A percentile compares a stretch with the other conserved stretches of the same genome.
Conservation (phyloP, 148 eudicot species). For the Persicaria maculosa region DNA sequence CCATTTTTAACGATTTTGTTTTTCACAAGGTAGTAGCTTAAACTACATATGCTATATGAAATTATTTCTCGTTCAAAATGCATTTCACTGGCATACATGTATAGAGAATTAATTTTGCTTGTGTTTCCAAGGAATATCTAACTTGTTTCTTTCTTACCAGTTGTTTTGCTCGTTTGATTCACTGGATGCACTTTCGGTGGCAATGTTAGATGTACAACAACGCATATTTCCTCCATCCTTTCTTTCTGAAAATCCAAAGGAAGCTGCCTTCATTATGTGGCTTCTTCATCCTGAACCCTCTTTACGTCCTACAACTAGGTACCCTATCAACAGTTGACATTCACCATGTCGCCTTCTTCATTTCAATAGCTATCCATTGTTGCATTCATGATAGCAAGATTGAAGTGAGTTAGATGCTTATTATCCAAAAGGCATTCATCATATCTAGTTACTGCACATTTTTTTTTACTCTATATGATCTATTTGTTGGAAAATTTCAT, state of each 20-base stretch:
- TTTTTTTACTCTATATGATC: neutral
- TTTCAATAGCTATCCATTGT: neutral
- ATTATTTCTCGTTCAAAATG: neutral
- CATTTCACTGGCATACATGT: neutral
- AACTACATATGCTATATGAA: neutral
- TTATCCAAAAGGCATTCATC: neutral
- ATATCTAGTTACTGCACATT: neutral
- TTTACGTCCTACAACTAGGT: conserved; percentile 52
- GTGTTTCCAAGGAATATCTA: neutral
- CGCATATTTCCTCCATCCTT: conserved; percentile 62
- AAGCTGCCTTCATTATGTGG: conserved; percentile 72
- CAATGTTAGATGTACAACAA: conserved; percentile 48
- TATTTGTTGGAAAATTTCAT: neutral
- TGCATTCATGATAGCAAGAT: neutral
- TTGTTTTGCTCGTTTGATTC: conserved; percentile 53
- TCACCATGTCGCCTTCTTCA: neutral
- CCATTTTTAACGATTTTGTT: no score
- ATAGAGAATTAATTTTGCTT: neutral
- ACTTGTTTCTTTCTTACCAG: conserved; percentile 18
- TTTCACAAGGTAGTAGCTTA: neutral
- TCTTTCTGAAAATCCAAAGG: conserved; percentile 52
- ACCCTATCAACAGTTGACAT: conserved; percentile 1
- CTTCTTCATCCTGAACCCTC: conserved; percentile 71
- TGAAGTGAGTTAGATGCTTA: neutral
- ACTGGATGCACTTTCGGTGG: conserved; percentile 36